Base-by-base conservation (phyloP, 1,284 basidiomycete species). In the Ustilago vetiveriae region DNA sequence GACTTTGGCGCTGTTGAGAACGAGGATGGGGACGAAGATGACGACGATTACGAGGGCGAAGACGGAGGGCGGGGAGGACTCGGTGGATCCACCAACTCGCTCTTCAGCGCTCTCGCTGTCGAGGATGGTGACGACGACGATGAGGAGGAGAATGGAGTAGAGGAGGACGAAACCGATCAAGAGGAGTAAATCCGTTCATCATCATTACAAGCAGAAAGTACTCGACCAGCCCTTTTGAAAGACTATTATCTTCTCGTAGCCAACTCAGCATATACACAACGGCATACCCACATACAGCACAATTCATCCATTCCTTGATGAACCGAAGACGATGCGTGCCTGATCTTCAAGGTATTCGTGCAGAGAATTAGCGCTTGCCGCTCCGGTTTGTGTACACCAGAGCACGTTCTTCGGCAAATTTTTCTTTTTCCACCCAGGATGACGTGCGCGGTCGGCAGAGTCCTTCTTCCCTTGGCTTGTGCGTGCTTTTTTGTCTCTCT, bases 41-140 rank as follows among this genome's bases (percentile, higher is more conserved):
- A 57, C 1, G 60, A 60, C 4, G 55, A 63, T 0, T 52, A 50
- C 0, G 53, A 58, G 2, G 49, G 39, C 2, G 48, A 51, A n/a
- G n/a, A n/a, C n/a, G n/a, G n/a, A n/a, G n/a, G n/a, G 0, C 21
- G 26, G 3, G 47, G 23, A 10, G 39, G n/a, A 11, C 9, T 63
- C 3, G 54, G 23, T 4, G 47, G 35, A 19, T 48, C 51, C 0
- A 64, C 59, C 0, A 54, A 53, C 9, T 63, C 55, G 13, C 19
- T 69, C 3, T 69, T 69, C 36, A 63, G 55, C 30, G 66, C 66
- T 3, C 51, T 69, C 29, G 66, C 66, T 37, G 59, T 69, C 33
- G 66, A 68, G 21, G 58, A 48, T 42, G 57, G 44, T 19, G 64
- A 58, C 22, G 65, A 68, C 7, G 58, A 50, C 21, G 53, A 60